These are phyloP conservation scores for Tetradesmus lagerheimii DNA, from an alignment of 139 green algal species.

Conservation along the genomic window DNA sequence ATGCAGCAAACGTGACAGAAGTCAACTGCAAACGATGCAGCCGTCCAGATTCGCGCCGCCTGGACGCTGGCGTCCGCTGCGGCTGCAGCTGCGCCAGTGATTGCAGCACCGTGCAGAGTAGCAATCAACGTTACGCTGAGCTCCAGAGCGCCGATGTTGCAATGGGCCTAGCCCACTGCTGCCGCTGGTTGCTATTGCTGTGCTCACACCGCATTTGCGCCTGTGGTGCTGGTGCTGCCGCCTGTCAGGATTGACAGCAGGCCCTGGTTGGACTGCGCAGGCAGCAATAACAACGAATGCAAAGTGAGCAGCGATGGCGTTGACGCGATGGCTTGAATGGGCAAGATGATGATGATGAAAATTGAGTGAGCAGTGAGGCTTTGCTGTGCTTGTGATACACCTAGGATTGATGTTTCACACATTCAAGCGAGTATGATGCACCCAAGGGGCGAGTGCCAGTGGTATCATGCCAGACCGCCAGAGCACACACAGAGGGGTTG, in stretches of 20 bases:
- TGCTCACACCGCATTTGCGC: constrained; percentile 24
- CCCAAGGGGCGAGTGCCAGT: no score
- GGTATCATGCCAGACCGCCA: no score
- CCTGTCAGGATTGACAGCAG: constrained; percentile 43
- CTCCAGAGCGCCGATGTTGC: not conserved
- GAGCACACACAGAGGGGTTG: no score
- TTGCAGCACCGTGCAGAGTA: no score
- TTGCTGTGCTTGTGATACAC: no score
- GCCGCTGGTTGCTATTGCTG: not conserved
- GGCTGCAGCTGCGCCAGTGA: not conserved
- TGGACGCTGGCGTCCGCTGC: no score
- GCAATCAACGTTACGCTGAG: not conserved
- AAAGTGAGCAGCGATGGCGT: no score
- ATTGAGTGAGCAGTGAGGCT: no score
- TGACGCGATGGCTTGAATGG: no score
- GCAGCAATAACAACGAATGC: constrained; percentile 19
- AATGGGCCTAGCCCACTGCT: no score
- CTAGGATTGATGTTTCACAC: no score
- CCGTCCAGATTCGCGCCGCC: not conserved
- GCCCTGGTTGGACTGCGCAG: constrained; percentile 13
- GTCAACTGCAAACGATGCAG: not conserved
- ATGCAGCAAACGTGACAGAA: not conserved
- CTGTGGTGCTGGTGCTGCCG: constrained; percentile 4
- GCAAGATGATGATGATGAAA: no score
- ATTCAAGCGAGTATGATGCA: not conserved